These are phyloP conservation scores for Hanseniaspora lindneri DNA, from an alignment of 805 yeast species.

Conservation along the genomic window DNA sequence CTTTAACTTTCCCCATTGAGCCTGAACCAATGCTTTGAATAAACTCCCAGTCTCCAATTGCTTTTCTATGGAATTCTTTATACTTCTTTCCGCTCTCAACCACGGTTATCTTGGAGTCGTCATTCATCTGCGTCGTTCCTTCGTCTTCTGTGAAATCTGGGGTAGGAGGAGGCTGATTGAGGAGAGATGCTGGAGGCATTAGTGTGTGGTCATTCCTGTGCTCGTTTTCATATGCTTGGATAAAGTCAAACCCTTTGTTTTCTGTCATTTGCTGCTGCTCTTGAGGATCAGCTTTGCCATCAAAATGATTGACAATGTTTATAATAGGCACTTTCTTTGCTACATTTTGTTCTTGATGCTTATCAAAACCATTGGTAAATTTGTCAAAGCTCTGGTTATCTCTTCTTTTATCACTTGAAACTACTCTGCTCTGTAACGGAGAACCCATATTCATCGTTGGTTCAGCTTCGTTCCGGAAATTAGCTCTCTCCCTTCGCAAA, in stretches of 20 bases:
- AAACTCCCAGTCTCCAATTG: conserved; percentile 96
- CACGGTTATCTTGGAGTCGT: conserved; percentile 16
- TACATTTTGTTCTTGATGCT: not conserved
- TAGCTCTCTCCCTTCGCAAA: conserved; percentile 5
- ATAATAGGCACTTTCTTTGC: not conserved
- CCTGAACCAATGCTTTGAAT: conserved; percentile 95
- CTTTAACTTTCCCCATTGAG: conserved; percentile 96
- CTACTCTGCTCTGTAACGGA: not conserved
- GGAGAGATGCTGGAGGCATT: conserved; percentile 16
- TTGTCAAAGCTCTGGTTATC: not conserved
- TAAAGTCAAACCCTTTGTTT: conserved; percentile 15
- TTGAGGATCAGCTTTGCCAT: not conserved
- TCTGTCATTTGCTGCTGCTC: not conserved
- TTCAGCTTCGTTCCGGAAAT: conserved; percentile 1
- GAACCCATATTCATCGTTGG: not conserved
- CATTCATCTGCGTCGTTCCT: conserved; percentile 9
- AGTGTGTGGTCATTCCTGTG: conserved; percentile 6
- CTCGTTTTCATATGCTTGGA: conserved; percentile 12
- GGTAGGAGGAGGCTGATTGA: conserved; percentile 12
- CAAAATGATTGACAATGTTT: not conserved
- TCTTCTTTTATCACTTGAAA: not conserved
- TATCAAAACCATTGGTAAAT: not conserved
- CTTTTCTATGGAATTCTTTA: conserved; percentile 58
- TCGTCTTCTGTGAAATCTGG: not conserved
- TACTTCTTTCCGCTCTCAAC: conserved; percentile 17